Base-by-base conservation (phyloP, 2,329 filamentous ascomycete species). In the Aspergillus neoniger region DNA sequence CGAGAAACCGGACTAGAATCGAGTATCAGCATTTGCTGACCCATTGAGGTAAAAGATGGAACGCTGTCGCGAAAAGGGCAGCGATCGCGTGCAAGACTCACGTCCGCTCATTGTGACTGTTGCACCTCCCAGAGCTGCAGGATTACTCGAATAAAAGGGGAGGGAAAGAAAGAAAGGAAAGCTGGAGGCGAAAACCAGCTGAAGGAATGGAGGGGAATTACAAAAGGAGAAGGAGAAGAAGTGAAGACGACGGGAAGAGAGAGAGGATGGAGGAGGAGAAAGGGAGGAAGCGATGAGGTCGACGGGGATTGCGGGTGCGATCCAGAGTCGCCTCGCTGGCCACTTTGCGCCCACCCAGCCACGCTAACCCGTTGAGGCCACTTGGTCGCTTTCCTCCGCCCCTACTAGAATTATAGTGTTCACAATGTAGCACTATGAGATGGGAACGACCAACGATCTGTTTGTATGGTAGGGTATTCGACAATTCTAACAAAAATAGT, bases 1-100 rank as follows among this genome's bases (percentile, higher is more conserved):
- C 95, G 84, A 99, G 94, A 79, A 99, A 99, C 80, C 95, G 93
- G 82, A 99, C 94, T 98, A 67, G 60, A 56, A 55, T 32, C 32
- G 17, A 52, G 14, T 5, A 49, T 74, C 57, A 78, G 72, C 60
- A 67, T 71, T 56, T 54, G 25, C 47, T 30, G 55, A 63, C 64
- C 65, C 69, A 75, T 70, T 73, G 68, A 65, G 57, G 52, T 25
- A 23, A 55, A 59, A 59, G 57, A 36, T 61, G 59, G 23, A 57
- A 39, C 57, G 63, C 59, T 60, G 65, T 66, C 63, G 66, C 67
- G 55, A 63, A 57, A 55, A 57, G 48, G 51, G 10, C 57, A 56
- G 62, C 59, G 69, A 72, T 71, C 73, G 72, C 67, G 68, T 73
- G 69, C 63, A 53, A 58, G 62, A 84, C 83, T 82, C 77, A 85